Evolutionary conservation across 805 yeast species (phyloP), one percentile per base, ranked within the genome.

Genomic region (Citeromyces matritensis): DNA sequence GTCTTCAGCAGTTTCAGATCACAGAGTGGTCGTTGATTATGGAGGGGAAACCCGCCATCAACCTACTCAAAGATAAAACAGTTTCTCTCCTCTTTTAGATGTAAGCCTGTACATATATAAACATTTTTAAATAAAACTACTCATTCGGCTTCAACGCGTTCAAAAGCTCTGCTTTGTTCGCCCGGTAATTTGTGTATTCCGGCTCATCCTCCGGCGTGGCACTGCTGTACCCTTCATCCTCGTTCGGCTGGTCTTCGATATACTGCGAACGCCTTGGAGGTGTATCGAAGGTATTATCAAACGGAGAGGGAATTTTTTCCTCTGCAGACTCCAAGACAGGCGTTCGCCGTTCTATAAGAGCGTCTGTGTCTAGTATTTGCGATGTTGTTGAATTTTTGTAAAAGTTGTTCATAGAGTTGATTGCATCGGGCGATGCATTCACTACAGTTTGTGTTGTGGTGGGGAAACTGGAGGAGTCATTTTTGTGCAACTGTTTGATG

Each of bases 21-120:
- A 58, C 60, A 12, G 70, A 69, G 38, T 80, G 91, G 88, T 60
- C 65, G 26, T 51, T 80, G 31, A 53, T 60, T 7, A 63, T 66
- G 9, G 65, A 59, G 27, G 70, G 62, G 37, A 53, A 53, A 6
- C 40, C 43, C 9, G 43, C 37, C 7, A 42, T 63, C 34, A 69
- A 72, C 38, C 53, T 76, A 14, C 43, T 72, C 35, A 56, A 56
- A 5, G 84, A 75, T 43, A 58, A 50, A 2, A 47, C 53, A 30
- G 48, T 53, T 37, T 46, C 41, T 26, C 40, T 51, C 31, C 40
- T 37, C 21, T 37, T 49, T 30, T 42, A 26, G n/a, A 32, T 35
- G 24, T 36, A 29, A 12, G 21, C 21, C 21, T 17, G 21, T 17
- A 17, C 21, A 17, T 17, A 17, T 17, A 17, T 17, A 23, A 14